These are phyloP conservation scores for Vigna angularis DNA, from an alignment of 306 rosid genomes.

Conservation along the genomic window DNA sequence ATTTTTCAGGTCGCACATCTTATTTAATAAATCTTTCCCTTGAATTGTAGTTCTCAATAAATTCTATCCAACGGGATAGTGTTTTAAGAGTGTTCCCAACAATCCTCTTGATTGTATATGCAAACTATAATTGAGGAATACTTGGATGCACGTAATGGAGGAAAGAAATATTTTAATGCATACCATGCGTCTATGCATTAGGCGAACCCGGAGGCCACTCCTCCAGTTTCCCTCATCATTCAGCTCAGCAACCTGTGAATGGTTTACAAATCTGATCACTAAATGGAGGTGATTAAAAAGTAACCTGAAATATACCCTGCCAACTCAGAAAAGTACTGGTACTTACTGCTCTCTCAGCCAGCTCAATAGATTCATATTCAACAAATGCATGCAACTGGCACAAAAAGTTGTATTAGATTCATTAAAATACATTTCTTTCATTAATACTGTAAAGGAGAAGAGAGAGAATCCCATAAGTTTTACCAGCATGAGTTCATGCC, in stretches of 20 bases:
- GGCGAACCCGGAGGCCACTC: constrained; percentile 86
- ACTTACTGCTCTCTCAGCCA: constrained; percentile 98
- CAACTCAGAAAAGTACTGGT: constrained; percentile 37
- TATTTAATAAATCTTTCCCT: too few species aligned
- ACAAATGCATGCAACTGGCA: constrained; percentile 98
- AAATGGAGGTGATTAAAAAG: constrained; percentile 23
- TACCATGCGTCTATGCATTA: constrained; percentile 83
- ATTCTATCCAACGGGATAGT: too few species aligned
- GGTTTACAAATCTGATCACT: constrained; percentile 41
- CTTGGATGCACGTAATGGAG: not conserved
- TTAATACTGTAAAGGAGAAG: constrained; percentile 39
- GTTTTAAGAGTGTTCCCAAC: too few species aligned
- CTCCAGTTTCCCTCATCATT: constrained; percentile 96
- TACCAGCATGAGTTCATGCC: constrained; percentile 28
- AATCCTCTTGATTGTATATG: not conserved
- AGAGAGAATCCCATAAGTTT: constrained; percentile 33
- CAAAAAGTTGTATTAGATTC: constrained; percentile 50
- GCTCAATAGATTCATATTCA: constrained; percentile 90
- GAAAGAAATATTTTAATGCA: constrained; percentile 11
- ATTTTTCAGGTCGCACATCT: too few species aligned
- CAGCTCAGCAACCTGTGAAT: constrained; percentile 81
- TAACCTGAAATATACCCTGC: constrained; percentile 33
- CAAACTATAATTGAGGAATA: constrained; percentile 7
- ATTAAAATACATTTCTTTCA: constrained; percentile 36
- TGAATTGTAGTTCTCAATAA: too few species aligned